Base-by-base conservation (phyloP, 1,284 basidiomycete genomes). In the Trichosporon ovoides region DNA sequence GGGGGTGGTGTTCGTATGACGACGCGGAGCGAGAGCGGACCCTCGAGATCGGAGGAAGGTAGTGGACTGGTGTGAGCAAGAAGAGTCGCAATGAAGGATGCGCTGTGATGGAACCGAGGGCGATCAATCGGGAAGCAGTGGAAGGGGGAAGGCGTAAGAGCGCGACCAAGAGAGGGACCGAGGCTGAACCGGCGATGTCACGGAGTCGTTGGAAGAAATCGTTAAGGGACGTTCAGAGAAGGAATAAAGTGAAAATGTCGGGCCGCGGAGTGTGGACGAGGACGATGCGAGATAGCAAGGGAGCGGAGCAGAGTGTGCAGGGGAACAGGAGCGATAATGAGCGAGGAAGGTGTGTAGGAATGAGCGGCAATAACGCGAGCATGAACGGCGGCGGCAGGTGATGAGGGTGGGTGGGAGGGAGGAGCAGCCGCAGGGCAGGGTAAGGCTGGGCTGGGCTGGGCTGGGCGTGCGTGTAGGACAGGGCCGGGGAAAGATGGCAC, bases 201-300 rank as follows among this genome's bases (percentile, higher is more conserved):
- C 28, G 24, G 43, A 7, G 22, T 48, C 22, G 22, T 48, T 48
- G 14, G n/a, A 48, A 16, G 40, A 13, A 14, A 4, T 48, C 43
- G 43, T 48, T 48, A 48, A 48, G 43, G 43, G 28, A 48, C 43
- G 43, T 48, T 16, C n/a, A n/a, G n/a, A n/a, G 28, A 46, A 48
- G 22, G 43, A 28, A 48, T 48, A 22, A 11, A 48, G 28, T 31
- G 7, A 31, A 48, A 48, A 48, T 9, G 5, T 43, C 11, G 7
- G 24, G 43, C n/a, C 5, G 28, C 5, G 5, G 5, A 9, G 28
- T 9, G 28, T 5, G 28, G 28, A 31, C 28, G 28, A 31, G 28
- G 28, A 4, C 5, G 9, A 9, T 4, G 28, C 28, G 28, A 31
- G n/a, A n/a, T n/a, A n/a, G n/a, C 28, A 31, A 31, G 28, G 9